These are phyloP conservation scores for Chamaecrista fasciculata DNA, from an alignment of 306 rosid species.

Conservation along the genomic window DNA sequence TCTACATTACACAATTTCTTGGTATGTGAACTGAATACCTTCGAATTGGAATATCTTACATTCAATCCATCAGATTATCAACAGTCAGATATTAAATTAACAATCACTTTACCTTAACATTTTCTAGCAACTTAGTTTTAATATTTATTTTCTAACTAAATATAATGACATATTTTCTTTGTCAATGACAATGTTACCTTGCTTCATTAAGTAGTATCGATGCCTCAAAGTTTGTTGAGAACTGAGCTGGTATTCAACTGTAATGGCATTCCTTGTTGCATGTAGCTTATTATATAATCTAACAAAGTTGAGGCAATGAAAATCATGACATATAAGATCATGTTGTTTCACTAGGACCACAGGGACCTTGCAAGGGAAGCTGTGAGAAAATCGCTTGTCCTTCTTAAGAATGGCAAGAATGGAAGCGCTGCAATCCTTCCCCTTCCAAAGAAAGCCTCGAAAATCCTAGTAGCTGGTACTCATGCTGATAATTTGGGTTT, in stretches of 20 bases:
- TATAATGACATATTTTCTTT: not conserved
- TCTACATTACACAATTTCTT: not conserved
- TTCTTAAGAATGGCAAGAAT: slow-evolving; percentile 87
- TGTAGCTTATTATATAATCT: slow-evolving; percentile 24
- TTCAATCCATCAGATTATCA: not conserved
- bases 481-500: slow-evolving; percentile 97
- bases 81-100: not conserved
- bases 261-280: not conserved
- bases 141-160: slow-evolving; percentile 3
- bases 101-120: not conserved
- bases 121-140: not conserved
- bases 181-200: not conserved
- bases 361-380: slow-evolving; percentile 91
- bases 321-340: slow-evolving; percentile 16
- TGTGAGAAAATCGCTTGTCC: slow-evolving; percentile 88
- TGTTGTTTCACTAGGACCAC: slow-evolving; percentile 59
- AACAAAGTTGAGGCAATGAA: slow-evolving; percentile 11
- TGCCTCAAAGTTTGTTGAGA: not conserved
- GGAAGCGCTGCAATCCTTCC: slow-evolving; percentile 67
- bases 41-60: not conserved
- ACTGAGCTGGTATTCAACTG: not conserved
- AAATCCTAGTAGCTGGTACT: slow-evolving; percentile 75
- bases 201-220: not conserved
- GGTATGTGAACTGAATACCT: slow-evolving; percentile 13
- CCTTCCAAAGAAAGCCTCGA: slow-evolving; percentile 66